Conservation (phyloP, 257 asterid genomes). For the Ilex aquifolium region DNA sequence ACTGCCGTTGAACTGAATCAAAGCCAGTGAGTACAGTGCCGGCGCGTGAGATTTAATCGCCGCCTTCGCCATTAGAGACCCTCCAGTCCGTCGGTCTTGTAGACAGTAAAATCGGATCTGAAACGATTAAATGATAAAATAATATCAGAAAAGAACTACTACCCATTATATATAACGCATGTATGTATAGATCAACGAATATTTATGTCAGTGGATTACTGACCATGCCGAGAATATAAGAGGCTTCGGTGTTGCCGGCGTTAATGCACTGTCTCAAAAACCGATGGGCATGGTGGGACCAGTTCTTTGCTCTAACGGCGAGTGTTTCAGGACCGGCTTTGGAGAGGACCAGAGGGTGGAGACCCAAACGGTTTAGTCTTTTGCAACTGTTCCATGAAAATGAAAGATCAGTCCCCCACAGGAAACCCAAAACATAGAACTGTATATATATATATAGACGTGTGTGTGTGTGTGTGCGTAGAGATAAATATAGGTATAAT, state of each 20-base stretch:
- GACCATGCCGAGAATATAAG: background rate
- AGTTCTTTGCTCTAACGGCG: background rate
- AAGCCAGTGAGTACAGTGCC: background rate
- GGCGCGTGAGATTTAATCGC: background rate
- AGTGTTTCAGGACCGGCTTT: background rate
- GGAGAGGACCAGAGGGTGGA: background rate
- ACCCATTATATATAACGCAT: too few species aligned
- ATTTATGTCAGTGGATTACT: background rate
- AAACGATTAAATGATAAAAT: too few species aligned
- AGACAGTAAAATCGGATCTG: background rate
- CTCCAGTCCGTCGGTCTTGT: background rate
- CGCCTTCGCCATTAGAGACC: background rate
- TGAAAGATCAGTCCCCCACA: too few species aligned
- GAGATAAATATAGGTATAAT: too few species aligned
- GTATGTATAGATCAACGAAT: too few species aligned
- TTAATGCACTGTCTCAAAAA: background rate
- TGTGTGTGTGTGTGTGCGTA: too few species aligned
- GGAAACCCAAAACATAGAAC: too few species aligned
- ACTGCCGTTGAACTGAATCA: background rate
- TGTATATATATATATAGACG: too few species aligned
- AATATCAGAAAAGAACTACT: too few species aligned
- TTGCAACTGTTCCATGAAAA: background rate
- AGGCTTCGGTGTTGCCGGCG: background rate
- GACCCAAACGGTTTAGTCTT: background rate
- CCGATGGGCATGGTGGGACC: background rate